Percentiles rank a stretch among this genome's conserved stretches.
Conservation (phyloP, 768 basidiomycete genomes). For the Suillus brevipes region DNA sequence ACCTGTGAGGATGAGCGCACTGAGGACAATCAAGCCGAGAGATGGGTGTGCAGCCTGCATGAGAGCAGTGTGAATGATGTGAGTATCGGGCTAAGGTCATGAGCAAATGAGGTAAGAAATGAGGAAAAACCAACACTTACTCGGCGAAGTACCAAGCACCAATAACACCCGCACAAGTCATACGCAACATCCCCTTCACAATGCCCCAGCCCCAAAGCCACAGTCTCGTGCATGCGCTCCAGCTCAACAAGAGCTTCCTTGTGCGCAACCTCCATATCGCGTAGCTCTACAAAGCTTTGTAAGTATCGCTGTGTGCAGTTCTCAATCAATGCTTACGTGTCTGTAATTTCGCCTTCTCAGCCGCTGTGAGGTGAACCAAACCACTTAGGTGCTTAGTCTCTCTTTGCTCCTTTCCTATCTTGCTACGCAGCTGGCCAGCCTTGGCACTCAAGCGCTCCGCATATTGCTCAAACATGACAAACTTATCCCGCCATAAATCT, state of each 20-base stretch:
- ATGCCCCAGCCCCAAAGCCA: constrained; percentile 83
- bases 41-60: constrained; percentile 80
- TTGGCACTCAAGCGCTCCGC: constrained; percentile 88
- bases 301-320: background rate
- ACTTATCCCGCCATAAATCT: constrained; percentile 90
- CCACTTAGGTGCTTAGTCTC: constrained; percentile 86
- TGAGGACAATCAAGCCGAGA: constrained; percentile 74
- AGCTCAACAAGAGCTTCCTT: constrained; percentile 79
- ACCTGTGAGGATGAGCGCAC: constrained; percentile 72
- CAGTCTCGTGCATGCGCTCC: constrained; percentile 74
- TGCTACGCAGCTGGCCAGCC: constrained; percentile 78
- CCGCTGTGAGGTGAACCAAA: constrained; percentile 71
- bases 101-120: constrained; percentile 5
- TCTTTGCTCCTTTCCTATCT: constrained; percentile 89
- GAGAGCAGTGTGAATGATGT: constrained; percentile 74
- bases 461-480: constrained; percentile 91
- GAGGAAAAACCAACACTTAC: constrained; percentile 35
- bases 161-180: constrained; percentile 77
- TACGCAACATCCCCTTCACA: constrained; percentile 74
- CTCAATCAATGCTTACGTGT: constrained; percentile 53
- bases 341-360: constrained; percentile 78
- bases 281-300: constrained; percentile 55
- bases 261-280: constrained; percentile 81
- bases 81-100: constrained; percentile 48
- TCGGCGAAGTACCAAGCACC: constrained; percentile 90